phyloP scores from a whole-genome alignment of 345 rosid species.

The Eucalyptus tenuipes region DNA sequence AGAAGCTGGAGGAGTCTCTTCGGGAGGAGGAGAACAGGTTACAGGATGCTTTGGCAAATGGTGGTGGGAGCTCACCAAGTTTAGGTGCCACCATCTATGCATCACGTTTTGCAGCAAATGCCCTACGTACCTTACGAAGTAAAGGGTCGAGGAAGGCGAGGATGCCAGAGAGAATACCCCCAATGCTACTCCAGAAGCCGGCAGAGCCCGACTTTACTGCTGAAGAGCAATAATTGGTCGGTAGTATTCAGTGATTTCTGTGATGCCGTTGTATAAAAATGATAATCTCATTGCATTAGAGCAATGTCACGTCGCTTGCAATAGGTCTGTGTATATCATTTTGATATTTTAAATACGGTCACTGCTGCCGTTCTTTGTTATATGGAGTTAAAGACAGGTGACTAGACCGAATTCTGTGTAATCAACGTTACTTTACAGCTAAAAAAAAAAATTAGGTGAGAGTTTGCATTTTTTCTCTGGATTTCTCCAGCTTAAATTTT shows the following conservation, averaged over 20 bases:
- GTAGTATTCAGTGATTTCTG: not conserved
- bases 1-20: slow-evolving; percentile 67
- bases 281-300: not conserved
- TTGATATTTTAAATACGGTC: not conserved
- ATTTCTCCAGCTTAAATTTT: not conserved
- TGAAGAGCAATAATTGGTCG: slow-evolving; percentile 1
- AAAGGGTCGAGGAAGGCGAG: slow-evolving; percentile 44
- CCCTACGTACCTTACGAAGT: slow-evolving; percentile 40
- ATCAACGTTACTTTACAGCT: not conserved
- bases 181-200: slow-evolving; percentile 74
- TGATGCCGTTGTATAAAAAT: not conserved
- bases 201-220: slow-evolving; percentile 85
- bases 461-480: not conserved
- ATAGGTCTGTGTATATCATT: not conserved
- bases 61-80: slow-evolving; percentile 58
- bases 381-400: not conserved
- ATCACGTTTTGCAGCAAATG: slow-evolving; percentile 78
- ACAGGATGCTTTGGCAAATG: slow-evolving; percentile 67
- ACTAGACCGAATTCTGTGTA: not conserved
- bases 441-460: not conserved
- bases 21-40: slow-evolving; percentile 56
- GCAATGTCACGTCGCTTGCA: not conserved
- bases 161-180: slow-evolving; percentile 48
- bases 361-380: not conserved
- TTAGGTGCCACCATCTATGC: slow-evolving; percentile 91